These are phyloP conservation scores for Lithospermum erythrorhizon DNA, from an alignment of 257 asterid genomes.

Conservation along the genomic window DNA sequence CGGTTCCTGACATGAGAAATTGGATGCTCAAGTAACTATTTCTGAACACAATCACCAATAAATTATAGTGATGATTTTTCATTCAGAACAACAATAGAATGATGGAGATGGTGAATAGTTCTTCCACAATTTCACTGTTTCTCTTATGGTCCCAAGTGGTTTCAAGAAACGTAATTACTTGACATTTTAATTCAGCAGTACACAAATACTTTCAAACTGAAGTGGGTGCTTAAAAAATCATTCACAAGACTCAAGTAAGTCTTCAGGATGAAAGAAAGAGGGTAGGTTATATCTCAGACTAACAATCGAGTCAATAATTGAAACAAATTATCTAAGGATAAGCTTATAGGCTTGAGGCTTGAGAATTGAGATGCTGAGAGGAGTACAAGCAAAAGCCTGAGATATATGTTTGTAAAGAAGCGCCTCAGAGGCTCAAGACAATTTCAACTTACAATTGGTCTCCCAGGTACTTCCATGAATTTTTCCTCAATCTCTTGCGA, in stretches of 20 bases:
- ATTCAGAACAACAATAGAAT: not conserved
- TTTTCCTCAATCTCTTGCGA: constrained; percentile 62
- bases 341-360: no score
- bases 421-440: no score
- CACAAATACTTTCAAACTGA: not conserved
- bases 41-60: not conserved
- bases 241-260: no score
- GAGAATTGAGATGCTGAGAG: no score
- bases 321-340: not conserved
- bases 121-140: not conserved
- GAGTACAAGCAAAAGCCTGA: not conserved
- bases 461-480: constrained; percentile 91
- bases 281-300: not conserved
- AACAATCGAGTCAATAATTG: not conserved
- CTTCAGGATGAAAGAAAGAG: not conserved
- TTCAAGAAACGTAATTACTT: no score
- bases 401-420: not conserved
- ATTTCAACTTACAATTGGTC: constrained; percentile 73
- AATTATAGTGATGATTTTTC: not conserved
- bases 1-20: constrained; percentile 38
- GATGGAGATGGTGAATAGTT: not conserved
- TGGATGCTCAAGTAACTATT: constrained; percentile 10
- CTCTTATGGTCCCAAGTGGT: not conserved
- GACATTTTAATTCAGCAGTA: no score
- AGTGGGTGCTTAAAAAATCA: not conserved